Evolutionary conservation across 2,329 filamentous ascomycete species (phyloP).

Genomic region (Nothomitra cinnamomea): DNA sequence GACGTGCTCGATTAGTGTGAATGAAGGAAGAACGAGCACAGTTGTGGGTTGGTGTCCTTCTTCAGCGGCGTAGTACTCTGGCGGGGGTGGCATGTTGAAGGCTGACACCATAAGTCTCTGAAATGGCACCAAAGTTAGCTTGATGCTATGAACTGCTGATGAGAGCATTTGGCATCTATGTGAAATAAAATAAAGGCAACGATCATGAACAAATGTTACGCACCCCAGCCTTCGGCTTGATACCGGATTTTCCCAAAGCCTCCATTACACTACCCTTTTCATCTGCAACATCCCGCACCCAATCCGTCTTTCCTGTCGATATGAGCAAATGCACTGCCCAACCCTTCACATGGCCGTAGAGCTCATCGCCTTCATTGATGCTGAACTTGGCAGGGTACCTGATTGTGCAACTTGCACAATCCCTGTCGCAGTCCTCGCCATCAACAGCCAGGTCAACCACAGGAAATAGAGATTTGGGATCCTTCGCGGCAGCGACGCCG

Average conservation of each 20-base stretch:
- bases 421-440: constrained; percentile 75
- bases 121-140: constrained; percentile 5
- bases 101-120: constrained; percentile 81
- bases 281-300: constrained; percentile 76
- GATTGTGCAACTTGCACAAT: constrained; percentile 68
- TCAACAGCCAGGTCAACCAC: constrained; percentile 60
- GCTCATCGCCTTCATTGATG: constrained; percentile 57
- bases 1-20: constrained; percentile 69
- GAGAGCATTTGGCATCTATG: background rate
- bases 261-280: constrained; percentile 78
- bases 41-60: constrained; percentile 52
- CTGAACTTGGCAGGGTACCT: constrained; percentile 58
- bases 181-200: background rate
- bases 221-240: constrained; percentile 27
- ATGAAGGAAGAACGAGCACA: constrained; percentile 69
- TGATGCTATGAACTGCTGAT: too few relatives aligned
- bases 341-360: constrained; percentile 74
- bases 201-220: constrained; percentile 5
- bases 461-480: constrained; percentile 46
- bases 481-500: constrained; percentile 30
- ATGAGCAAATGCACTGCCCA: constrained; percentile 85
- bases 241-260: constrained; percentile 31
- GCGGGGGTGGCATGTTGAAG: constrained; percentile 72
- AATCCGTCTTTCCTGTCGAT: constrained; percentile 90
- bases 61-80: constrained; percentile 40